Percentiles rank a stretch among this genome's conserved stretches.
phyloP scores from a whole-genome alignment of 2,329 filamentous ascomycete species.

The Tolypocladium ophioglossoides region DNA sequence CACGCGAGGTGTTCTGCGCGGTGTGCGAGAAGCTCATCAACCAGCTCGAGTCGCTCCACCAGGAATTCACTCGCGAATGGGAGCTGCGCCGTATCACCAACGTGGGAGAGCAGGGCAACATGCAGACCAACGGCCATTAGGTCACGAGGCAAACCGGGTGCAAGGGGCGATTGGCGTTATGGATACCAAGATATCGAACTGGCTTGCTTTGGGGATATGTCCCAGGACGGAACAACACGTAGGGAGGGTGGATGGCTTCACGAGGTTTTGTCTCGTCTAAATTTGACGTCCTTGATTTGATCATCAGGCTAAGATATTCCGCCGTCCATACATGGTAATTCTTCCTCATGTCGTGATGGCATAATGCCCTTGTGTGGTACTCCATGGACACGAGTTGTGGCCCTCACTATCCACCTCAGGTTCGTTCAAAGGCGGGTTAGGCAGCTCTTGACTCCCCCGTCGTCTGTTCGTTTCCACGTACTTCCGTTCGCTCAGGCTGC shows the following conservation, averaged over 20 bases:
- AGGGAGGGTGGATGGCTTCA: neutral
- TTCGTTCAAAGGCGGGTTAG: neutral
- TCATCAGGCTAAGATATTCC: neutral
- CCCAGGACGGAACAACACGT: neutral
- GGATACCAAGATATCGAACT: conserved; percentile 5
- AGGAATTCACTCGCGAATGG: conserved; percentile 88
- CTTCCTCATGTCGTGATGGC: neutral
- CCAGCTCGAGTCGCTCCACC: conserved; percentile 67
- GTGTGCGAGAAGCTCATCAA: conserved; percentile 75
- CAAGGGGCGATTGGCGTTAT: conserved; percentile 13
- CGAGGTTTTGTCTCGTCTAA: neutral
- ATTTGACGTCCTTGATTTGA: neutral
- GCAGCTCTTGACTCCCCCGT: neutral
- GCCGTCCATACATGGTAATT: neutral
- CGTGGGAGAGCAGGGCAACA: conserved; percentile 45
- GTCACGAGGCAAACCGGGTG: neutral
- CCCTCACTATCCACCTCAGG: neutral
- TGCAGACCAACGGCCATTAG: conserved; percentile 25
- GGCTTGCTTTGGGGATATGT: conserved; percentile 3
- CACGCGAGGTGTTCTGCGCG: conserved; percentile 77
- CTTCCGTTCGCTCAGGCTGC: neutral
- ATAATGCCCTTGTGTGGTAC: no score
- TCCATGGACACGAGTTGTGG: neutral
- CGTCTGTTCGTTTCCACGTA: neutral
- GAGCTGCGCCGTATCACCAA: conserved; percentile 79